Evolutionary conservation across 2,329 filamentous ascomycete species (phyloP), one percentile per base, ranked within the genome.

Genomic region (Epichloe scottii): DNA sequence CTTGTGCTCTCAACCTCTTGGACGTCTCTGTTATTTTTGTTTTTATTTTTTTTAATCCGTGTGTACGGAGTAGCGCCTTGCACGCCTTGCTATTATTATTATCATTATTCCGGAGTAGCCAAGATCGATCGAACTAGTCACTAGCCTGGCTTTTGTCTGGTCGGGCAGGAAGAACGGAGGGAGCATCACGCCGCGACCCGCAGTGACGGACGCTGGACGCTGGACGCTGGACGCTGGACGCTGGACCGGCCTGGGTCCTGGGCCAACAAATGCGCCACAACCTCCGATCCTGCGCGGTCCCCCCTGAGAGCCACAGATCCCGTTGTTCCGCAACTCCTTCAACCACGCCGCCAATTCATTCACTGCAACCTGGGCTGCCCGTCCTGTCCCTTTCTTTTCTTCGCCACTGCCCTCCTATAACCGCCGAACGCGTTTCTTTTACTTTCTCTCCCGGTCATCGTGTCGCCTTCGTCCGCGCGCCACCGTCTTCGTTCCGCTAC

Each of bases 251-350:
- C 21, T 30, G n/a, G 34, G 42, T 26, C 2, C 26, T 26, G 26
- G 26, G 26, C 21, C 40, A 41, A 19, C 40, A 19, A 3, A 44
- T 50, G 43, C 49, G 48, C 48, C 48, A 49, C 48, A 49, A 35
- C 49, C 21, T 50, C 35, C 17, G 21, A 51, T 43, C 44, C 33
- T 37, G 44, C 50, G 50, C 38, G 45, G 38, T 43, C 15, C 15
- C 33, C 44, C 39, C 30, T 43, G 50, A 48, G 44, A 42, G 39
- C 12, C 35, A 5, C 19, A 35, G 37, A 35, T 47, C 4, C 11
- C 37, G 34, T 19, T 35, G 43, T 51, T 43, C 43, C 43, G 44
- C 49, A 47, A 38, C 50, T 51, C 50, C 38, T 48, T 30, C 50
- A 51, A 43, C 19, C 39, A 43, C 45, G 38, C 38, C 39, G 45